These are phyloP conservation scores for Beauveria brongniartii DNA, from an alignment of 2,329 filamentous ascomycete species.

Conservation along the genomic window DNA sequence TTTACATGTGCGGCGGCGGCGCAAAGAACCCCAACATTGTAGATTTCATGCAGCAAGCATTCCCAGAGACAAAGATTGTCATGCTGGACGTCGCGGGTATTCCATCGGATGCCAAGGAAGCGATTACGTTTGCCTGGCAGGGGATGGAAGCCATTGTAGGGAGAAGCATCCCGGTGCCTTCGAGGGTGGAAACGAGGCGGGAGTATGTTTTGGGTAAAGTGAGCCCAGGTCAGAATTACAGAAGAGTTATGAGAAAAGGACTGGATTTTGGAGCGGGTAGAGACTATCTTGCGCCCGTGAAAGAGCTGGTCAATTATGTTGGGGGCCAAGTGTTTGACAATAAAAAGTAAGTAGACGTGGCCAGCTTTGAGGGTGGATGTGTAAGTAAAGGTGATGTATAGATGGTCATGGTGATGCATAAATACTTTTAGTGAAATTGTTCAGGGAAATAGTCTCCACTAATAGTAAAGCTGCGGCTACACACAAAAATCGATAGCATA, in stretches of 20 bases:
- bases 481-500: too few species aligned
- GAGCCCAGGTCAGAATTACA: conserved; percentile 45
- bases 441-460: too few species aligned
- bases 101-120: conserved; percentile 49
- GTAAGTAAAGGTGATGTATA: not conserved
- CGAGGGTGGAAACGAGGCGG: conserved; percentile 41
- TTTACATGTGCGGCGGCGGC: conserved; percentile 54
- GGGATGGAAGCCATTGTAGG: conserved; percentile 51
- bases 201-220: conserved; percentile 48
- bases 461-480: too few species aligned
- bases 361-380: not conserved
- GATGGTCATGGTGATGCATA: too few species aligned
- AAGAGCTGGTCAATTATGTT: conserved; percentile 41
- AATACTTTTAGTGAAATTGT: too few species aligned
- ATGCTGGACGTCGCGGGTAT: conserved; percentile 52
- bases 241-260: conserved; percentile 42
- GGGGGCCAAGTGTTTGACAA: conserved; percentile 40
- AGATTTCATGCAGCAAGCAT: conserved; percentile 40
- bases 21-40: conserved; percentile 50
- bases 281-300: conserved; percentile 37
- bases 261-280: conserved; percentile 40
- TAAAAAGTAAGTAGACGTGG: conserved; percentile 13
- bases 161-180: conserved; percentile 44
- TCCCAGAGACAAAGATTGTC: conserved; percentile 39
- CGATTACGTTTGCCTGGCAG: conserved; percentile 47